Conservation (phyloP, 1,139 yeast species). For the Candida labiduridarum region DNA sequence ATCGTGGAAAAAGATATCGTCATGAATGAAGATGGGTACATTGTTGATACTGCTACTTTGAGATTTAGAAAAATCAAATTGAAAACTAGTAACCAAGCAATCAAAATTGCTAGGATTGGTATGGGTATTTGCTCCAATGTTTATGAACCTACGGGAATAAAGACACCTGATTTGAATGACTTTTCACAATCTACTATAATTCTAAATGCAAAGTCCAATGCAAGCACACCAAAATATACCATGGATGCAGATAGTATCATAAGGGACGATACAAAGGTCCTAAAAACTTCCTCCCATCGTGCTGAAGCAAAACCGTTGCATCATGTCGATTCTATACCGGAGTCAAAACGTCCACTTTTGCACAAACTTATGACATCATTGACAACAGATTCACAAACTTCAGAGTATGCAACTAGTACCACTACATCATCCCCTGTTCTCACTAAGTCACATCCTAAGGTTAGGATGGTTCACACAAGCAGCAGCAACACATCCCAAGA, state of each 20-base stretch:
- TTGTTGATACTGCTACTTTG: slow-evolving; percentile 36
- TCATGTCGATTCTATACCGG: slow-evolving; percentile 6
- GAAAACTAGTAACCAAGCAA: slow-evolving; percentile 17
- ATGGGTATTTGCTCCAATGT: slow-evolving; percentile 19
- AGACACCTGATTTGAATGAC: neutral
- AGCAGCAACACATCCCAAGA: neutral
- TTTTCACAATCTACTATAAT: neutral
- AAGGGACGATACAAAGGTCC: neutral
- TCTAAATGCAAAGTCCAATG: neutral
- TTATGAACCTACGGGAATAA: slow-evolving; percentile 7
- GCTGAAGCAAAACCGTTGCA: neutral
- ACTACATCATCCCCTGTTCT: slow-evolving; percentile 9
- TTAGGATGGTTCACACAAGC: neutral
- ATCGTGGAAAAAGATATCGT: slow-evolving; percentile 33
- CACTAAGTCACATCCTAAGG: neutral
- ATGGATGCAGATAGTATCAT: neutral
- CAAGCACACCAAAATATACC: neutral
- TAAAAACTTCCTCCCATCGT: neutral
- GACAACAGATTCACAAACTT: slow-evolving; percentile 12
- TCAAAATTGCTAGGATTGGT: slow-evolving; percentile 29
- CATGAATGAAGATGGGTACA: slow-evolving; percentile 40
- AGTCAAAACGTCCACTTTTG: slow-evolving; percentile 10
- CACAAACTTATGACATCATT: slow-evolving; percentile 13
- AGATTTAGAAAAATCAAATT: slow-evolving; percentile 34
- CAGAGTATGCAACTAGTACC: slow-evolving; percentile 3